Evolutionary conservation across 257 asterid genomes (phyloP), one percentile per base, ranked within the genome.

Genomic region (Solanum lycopersicoides): DNA sequence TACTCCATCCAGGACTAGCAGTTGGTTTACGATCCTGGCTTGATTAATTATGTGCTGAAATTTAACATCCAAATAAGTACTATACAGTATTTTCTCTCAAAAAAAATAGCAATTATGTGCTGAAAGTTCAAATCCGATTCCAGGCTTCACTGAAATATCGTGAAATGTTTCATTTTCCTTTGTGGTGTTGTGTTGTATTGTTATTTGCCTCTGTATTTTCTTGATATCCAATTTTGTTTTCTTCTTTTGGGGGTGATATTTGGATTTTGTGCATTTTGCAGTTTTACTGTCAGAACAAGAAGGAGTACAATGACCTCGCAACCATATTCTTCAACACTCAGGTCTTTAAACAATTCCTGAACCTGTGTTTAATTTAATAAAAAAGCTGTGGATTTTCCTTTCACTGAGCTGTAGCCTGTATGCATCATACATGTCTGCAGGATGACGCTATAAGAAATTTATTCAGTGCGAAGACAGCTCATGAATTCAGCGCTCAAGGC

Each of bases 401-500:
- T 63, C 71, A 85, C 93, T 95, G 86, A 47, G 41, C 84, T 79
- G 45, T n/a, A n/a, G n/a, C n/a, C n/a, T n/a, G n/a, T 88, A 66
- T 39, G n/a, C 86, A 20, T 89, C 16, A 47, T 85, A 34, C 84
- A 35, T 87, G 59, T 77, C 89, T 91, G 90, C 98, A 97, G 99
- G 99, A 97, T 92, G 99, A 97, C 87, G 99, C 99, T 89, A 97
- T 97, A 92, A 94, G 99, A 91, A 97, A 97, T 90, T 91, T 97
- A 91, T 97, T 97, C 91, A 96, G 99, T 89, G 99, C 99, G 60
- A 97, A 97, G 90, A 97, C 99, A 53, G 94, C 94, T 88, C 98
- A 96, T 63, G 99, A 97, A 90, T 97, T 93, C 84, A 96, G 99
- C 69, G 99, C 99, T 6, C 96, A 92, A 90, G 93, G 98, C 94